Base-by-base conservation (phyloP, 148 eudicot species). In the Amaranthus hypochondriacus region DNA sequence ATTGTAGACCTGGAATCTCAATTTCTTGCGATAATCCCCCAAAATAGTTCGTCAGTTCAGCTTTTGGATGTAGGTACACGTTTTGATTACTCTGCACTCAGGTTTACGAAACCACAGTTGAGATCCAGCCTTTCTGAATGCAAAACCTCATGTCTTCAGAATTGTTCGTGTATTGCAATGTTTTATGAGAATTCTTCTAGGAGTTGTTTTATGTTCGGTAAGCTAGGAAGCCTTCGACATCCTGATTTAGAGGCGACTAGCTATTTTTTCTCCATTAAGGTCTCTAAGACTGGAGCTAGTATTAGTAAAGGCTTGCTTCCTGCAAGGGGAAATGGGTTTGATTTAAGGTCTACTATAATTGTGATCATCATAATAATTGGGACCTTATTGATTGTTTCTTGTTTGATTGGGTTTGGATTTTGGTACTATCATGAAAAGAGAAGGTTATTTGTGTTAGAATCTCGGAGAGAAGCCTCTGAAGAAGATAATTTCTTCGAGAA, bases 401-500 rank as follows among this genome's bases (percentile, higher is more conserved):
- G 65, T 68, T 69, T 76, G 1, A n/a, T 73, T 15, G 59, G n/a
- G 62, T 15, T 62, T 48, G 80, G 74, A 11, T 60, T n/a, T 48
- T 48, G 80, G 77, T 49, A 48, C 65, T 11, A 21, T 6, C 70
- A 42, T 3, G 56, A 56, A 56, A 70, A 55, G 56, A 67, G 62
- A 7, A 74, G 13, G 6, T 42, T 12, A 43, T 43, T 56, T 47
- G 47, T 62, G 3, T 62, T 62, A 48, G 66, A 69, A 69, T 63
- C 70, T 39, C 47, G 75, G 21, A 8, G 72, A 70, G 74, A 63
- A 49, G 39, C 28, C 39, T 50, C 9, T 4, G 84, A 77, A 4
- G 83, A 76, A 52, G 80, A 77, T 4, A 18, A 55, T 53, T 76
- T 80, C 71, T 48, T 67, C 13, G 77, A 68, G 4, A 73, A 9